phyloP scores from a whole-genome alignment of 1,139 yeast genomes.

The Zygosaccharomyces pseudobailii region DNA sequence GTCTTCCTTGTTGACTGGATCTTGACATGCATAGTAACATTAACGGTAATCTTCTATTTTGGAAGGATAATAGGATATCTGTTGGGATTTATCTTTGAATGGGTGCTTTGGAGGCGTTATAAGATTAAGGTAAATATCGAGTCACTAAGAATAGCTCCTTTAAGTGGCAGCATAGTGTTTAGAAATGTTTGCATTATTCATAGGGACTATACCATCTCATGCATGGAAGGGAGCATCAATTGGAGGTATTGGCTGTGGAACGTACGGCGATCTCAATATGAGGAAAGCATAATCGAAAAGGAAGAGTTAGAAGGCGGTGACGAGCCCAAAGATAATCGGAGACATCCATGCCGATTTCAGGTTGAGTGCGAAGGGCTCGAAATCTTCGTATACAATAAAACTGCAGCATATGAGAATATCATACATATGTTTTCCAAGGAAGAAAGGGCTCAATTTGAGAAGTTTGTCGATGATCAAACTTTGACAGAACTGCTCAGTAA shows the following conservation, averaged over 20 bases:
- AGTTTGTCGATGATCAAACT: conserved; percentile 21
- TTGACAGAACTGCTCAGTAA: conserved; percentile 14
- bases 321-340: conserved; percentile 37
- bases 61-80: conserved; percentile 67
- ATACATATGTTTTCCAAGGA: conserved; percentile 41
- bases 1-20: conserved; percentile 83
- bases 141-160: conserved; percentile 64
- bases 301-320: conserved; percentile 29
- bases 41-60: conserved; percentile 69
- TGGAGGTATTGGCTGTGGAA: conserved; percentile 85
- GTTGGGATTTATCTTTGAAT: conserved; percentile 47
- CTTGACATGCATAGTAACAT: conserved; percentile 54
- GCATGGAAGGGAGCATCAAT: conserved; percentile 67
- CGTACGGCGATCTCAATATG: conserved; percentile 46
- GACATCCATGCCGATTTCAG: conserved; percentile 55
- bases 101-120: conserved; percentile 59
- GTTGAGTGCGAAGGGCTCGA: conserved; percentile 73
- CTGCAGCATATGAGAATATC: conserved; percentile 68
- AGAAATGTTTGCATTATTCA: conserved; percentile 70
- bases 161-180: conserved; percentile 79
- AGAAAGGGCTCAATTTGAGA: conserved; percentile 27
- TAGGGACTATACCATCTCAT: conserved; percentile 62
- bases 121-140: conserved; percentile 61
- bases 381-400: conserved; percentile 72
- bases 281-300: conserved; percentile 3